Evolutionary conservation across 2,329 filamentous ascomycete genomes (phyloP).

Genomic region (Stagonosporopsis tanaceti): DNA sequence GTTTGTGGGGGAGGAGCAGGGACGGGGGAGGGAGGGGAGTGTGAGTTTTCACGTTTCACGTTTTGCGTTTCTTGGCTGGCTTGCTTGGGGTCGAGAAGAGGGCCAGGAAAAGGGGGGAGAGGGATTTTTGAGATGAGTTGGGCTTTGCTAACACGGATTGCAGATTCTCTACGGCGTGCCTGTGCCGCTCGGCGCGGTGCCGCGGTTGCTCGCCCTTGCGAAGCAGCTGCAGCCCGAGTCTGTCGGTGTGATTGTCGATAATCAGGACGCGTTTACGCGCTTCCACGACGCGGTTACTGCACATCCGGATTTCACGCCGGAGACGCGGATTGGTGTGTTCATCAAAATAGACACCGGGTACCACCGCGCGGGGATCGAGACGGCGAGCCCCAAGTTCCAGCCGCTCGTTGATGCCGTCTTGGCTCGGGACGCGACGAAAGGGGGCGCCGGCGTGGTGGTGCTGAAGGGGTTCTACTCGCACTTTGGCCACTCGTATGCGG

Average conservation of each 20-base stretch:
- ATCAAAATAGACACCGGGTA: conserved; percentile 80
- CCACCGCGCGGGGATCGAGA: conserved; percentile 72
- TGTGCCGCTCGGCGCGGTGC: conserved; percentile 66
- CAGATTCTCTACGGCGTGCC: conserved; percentile 78
- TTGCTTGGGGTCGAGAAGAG: too few relatives aligned
- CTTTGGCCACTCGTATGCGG: conserved; percentile 74
- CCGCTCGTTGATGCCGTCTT: conserved; percentile 60
- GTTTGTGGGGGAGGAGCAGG: conserved; percentile 66
- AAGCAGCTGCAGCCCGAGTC: conserved; percentile 60
- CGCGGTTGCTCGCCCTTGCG: conserved; percentile 67
- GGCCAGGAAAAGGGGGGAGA: too few relatives aligned
- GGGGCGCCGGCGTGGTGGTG: conserved; percentile 7
- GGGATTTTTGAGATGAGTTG: too few relatives aligned
- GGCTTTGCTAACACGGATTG: not conserved
- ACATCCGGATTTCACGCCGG: not conserved
- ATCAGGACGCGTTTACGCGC: conserved; percentile 59
- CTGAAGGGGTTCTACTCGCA: conserved; percentile 77
- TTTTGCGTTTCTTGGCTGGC: too few relatives aligned
- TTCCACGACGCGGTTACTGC: conserved; percentile 50
- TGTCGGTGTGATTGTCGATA: conserved; percentile 74
- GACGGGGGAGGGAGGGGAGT: conserved; percentile 64
- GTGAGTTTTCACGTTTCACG: conserved; percentile 51
- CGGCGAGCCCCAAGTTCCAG: conserved; percentile 57
- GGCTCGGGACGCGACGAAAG: conserved; percentile 5
- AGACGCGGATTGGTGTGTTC: conserved; percentile 62